Evolutionary conservation across 1,284 basidiomycete genomes (phyloP).

Genomic region (Ceratobasidium sp.): DNA sequence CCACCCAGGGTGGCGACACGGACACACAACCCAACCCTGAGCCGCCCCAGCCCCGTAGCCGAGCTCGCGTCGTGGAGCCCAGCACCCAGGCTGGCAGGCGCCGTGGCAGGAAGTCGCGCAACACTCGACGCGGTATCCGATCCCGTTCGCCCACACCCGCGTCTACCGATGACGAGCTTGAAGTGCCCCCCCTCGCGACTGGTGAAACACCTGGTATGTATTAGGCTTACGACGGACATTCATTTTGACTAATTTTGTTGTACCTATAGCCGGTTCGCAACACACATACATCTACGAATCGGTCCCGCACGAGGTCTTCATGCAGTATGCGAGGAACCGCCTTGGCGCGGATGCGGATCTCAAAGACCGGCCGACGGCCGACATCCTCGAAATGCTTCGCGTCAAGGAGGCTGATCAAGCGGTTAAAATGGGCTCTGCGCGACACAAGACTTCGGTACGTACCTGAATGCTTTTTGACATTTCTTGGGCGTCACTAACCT

Average conservation of each 20-base stretch:
- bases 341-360: background rate
- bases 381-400: conserved; percentile 17
- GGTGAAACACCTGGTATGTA: background rate
- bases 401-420: background rate
- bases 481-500: background rate
- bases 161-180: background rate
- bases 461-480: no score
- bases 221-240: background rate
- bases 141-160: background rate
- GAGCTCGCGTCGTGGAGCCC: background rate
- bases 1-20: background rate
- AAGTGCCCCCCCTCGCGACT: background rate
- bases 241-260: background rate
- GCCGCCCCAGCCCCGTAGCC: background rate
- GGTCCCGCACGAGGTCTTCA: conserved; percentile 7
- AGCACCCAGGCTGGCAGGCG: background rate
- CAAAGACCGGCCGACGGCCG: background rate
- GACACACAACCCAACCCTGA: background rate
- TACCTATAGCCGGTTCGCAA: background rate
- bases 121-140: background rate
- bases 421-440: conserved; percentile 7
- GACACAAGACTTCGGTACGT: background rate
- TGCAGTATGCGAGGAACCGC: conserved; percentile 1
- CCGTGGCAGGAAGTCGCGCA: background rate
- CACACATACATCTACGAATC: background rate